Evolutionary conservation across 2,329 filamentous ascomycete species (phyloP), one percentile per base, ranked within the genome.

Genomic region (Arthrinium phaeospermum): DNA sequence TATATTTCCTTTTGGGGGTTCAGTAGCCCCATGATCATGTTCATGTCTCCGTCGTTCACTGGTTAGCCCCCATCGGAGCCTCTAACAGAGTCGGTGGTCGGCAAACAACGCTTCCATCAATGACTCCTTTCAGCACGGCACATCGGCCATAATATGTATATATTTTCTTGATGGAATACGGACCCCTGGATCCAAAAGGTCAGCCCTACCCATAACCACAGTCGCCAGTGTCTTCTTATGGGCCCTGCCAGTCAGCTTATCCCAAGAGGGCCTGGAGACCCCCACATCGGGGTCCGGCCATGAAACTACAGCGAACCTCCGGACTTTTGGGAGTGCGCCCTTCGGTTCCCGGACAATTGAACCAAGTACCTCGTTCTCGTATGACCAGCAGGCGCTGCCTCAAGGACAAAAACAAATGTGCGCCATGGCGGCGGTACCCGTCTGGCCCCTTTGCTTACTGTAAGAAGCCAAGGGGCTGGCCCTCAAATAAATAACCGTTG

Each of bases 221-320:
- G 19, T 57, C 34, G 51, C 51, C 51, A 57, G 34, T 57, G 14
- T 27, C 51, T 34, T 12, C 14, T 12, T 24, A 53, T 30, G 4
- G 24, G 24, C 24, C 24, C 14, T 6, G 27, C 37, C 34, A 10
- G 51, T 57, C 51, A 57, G 51, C 51, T 51, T 51, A 51, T 51
- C 49, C n/a, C 34, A 34, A 30, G 27, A 19, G 53, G 16, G 16
- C 30, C 22, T 64, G 57, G 57, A 64, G 8, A n/a, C 30, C 57
- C 57, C 57, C 57, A 64, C 57, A 64, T 64, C 57, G 57, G 57
- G 13, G 57, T 64, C 57, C 57, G 57, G 57, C 57, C n/a, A 41
- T 41, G 34, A 64, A 64, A 64, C 30, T 41, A 64, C 34, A 64
- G 34, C 57, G 57, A 64, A 64, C 27, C 53, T 41, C 34, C 57